These are phyloP conservation scores for Penicillium goetzii DNA, from an alignment of 495 filamentous ascomycete genomes.

Conservation along the genomic window DNA sequence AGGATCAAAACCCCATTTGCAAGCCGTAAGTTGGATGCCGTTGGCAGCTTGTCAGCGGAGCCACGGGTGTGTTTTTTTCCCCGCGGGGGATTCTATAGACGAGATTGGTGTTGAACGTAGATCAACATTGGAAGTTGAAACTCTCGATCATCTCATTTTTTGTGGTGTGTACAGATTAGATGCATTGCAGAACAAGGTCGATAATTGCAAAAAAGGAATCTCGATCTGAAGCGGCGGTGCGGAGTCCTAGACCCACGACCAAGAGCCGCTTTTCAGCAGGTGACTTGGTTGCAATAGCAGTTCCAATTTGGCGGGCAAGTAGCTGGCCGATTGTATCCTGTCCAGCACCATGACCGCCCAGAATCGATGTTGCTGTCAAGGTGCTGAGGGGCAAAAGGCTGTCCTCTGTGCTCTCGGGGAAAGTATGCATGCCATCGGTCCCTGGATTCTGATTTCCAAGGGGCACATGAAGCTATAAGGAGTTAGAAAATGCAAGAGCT, in stretches of 20 bases:
- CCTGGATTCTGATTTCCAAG: slow-evolving; percentile 68
- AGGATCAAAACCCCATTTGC: neutral
- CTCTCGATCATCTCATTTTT: neutral
- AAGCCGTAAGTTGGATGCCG: neutral
- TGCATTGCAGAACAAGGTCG: slow-evolving; percentile 73
- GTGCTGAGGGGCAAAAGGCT: slow-evolving; percentile 74
- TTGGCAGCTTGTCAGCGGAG: neutral
- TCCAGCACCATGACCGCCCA: slow-evolving; percentile 80
- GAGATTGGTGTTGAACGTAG: neutral
- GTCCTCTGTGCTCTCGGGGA: slow-evolving; percentile 55
- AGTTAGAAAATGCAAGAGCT: slow-evolving; percentile 18
- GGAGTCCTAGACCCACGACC: slow-evolving; percentile 80
- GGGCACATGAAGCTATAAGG: slow-evolving; percentile 79
- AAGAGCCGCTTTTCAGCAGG: slow-evolving; percentile 79
- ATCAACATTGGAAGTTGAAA: neutral
- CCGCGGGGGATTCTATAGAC: neutral
- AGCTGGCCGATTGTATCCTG: slow-evolving; percentile 85
- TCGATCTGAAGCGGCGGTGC: slow-evolving; percentile 61
- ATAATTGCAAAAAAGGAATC: slow-evolving; percentile 82
- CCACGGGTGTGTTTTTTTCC: neutral
- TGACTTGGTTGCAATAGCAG: slow-evolving; percentile 68
- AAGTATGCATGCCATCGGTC: slow-evolving; percentile 50
- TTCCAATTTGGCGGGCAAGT: slow-evolving; percentile 85
- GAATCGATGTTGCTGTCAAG: slow-evolving; percentile 83
- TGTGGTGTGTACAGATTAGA: slow-evolving; percentile 40